Evolutionary conservation across 345 rosid species (phyloP).

Genomic region (Camelina laxa): DNA sequence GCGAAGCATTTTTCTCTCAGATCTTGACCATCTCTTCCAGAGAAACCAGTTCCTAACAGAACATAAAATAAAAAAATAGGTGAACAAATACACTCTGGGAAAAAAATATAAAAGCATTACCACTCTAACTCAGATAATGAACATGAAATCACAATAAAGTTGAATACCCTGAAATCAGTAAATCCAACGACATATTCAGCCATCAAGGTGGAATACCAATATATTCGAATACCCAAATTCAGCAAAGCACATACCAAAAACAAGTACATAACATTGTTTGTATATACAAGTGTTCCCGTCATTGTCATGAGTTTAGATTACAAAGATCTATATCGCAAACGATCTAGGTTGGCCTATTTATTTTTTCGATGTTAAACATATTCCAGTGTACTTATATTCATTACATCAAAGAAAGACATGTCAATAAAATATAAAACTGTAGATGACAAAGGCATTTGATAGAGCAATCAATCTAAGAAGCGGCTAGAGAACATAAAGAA

Average conservation of each 20-base stretch:
- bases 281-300: not conserved
- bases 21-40: conserved; percentile 61
- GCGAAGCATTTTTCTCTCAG: conserved; percentile 68
- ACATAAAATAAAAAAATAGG: not conserved
- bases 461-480: conserved; percentile 9
- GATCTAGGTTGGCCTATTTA: not conserved
- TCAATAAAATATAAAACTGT: not conserved
- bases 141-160: conserved; percentile 14
- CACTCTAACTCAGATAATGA: conserved; percentile 4
- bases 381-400: not conserved
- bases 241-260: not conserved
- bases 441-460: not conserved
- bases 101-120: not conserved
- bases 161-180: not conserved
- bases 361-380: conserved; percentile 2
- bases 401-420: not conserved
- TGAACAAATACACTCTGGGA: not conserved
- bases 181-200: conserved; percentile 7
- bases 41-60: conserved; percentile 74
- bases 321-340: conserved; percentile 9
- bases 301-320: not conserved
- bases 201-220: not conserved
- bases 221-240: not conserved
- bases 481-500: not conserved
- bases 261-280: conserved; percentile 11